Percentiles rank a stretch among this genome's conserved stretches.
phyloP scores from a whole-genome alignment of 163 green algal species.

The Prototheca wickerhamii region DNA sequence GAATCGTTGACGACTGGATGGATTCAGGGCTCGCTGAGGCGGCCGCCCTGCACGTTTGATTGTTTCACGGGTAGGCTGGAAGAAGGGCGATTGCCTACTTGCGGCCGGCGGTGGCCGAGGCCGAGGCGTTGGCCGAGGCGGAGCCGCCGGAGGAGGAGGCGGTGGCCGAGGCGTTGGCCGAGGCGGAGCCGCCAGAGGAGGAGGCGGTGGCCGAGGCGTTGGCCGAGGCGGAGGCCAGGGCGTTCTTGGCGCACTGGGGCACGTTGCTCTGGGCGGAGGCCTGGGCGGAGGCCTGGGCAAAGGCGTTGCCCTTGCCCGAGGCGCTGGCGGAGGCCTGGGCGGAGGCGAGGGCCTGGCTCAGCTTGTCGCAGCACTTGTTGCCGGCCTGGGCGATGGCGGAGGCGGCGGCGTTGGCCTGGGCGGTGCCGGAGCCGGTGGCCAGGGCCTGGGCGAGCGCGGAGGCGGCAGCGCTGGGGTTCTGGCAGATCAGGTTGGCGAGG shows the following conservation, averaged over 20 bases:
- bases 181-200: background rate
- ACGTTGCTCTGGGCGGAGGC: slow-evolving; percentile 2
- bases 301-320: background rate
- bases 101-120: background rate
- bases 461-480: background rate
- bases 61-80: too few species aligned
- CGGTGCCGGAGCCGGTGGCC: background rate
- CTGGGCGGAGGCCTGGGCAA: background rate
- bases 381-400: slow-evolving; percentile 4
- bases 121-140: slow-evolving; percentile 1
- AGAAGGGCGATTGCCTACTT: too few species aligned
- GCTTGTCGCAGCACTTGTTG: slow-evolving; percentile 8
- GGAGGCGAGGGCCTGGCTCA: background rate
- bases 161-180: background rate
- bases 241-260: slow-evolving; percentile 3
- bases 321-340: background rate
- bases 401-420: slow-evolving; percentile 3
- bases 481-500: slow-evolving; percentile 4
- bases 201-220: background rate
- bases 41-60: too few species aligned
- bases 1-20: too few species aligned
- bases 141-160: background rate
- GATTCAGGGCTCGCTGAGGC: too few species aligned
- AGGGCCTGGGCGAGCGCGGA: background rate
- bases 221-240: background rate